A percentile compares a stretch with the other conserved stretches of the same genome.
These are phyloP conservation scores for Backusella liffmaniae DNA, from an alignment of 192 early-diverging fungal genomes.

Conservation along the genomic window DNA sequence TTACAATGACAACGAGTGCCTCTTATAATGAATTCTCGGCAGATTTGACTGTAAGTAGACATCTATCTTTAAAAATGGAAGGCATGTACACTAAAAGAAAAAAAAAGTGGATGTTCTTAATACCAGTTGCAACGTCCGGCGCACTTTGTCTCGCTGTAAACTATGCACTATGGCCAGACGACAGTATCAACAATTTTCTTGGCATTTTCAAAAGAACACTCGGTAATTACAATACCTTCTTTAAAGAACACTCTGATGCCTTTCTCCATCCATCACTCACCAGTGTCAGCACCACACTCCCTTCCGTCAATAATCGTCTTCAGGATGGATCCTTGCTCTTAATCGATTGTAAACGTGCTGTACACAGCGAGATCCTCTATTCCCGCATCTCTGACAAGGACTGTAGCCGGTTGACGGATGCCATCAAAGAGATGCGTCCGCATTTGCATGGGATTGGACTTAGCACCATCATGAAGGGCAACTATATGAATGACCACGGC, in stretches of 20 bases:
- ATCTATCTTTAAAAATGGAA: background rate
- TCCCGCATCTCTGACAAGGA: constrained; percentile 14
- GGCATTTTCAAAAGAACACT: constrained; percentile 8
- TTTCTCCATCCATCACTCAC: constrained; percentile 9
- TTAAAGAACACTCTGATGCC: constrained; percentile 16
- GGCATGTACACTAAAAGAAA: background rate
- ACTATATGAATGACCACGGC: background rate
- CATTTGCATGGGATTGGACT: constrained; percentile 14
- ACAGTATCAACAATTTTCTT: constrained; percentile 26
- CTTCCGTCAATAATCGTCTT: background rate
- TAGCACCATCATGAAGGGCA: background rate
- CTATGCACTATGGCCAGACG: constrained; percentile 30
- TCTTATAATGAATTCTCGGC: constrained; percentile 10
- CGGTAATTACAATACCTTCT: background rate
- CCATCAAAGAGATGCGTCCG: constrained; percentile 1
- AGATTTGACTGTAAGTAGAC: constrained; percentile 17
- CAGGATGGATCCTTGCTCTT: constrained; percentile 7
- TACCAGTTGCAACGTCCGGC: constrained; percentile 18
- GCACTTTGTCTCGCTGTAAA: constrained; percentile 22
- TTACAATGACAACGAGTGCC: constrained; percentile 23
- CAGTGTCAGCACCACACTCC: background rate
- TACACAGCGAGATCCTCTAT: constrained; percentile 6
- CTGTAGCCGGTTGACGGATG: constrained; percentile 10
- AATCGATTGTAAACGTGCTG: constrained; percentile 13
- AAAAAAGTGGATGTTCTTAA: constrained; percentile 25